These are phyloP conservation scores for Taphrina wiesneri DNA, from an alignment of 1,139 yeast species.

Conservation along the genomic window DNA sequence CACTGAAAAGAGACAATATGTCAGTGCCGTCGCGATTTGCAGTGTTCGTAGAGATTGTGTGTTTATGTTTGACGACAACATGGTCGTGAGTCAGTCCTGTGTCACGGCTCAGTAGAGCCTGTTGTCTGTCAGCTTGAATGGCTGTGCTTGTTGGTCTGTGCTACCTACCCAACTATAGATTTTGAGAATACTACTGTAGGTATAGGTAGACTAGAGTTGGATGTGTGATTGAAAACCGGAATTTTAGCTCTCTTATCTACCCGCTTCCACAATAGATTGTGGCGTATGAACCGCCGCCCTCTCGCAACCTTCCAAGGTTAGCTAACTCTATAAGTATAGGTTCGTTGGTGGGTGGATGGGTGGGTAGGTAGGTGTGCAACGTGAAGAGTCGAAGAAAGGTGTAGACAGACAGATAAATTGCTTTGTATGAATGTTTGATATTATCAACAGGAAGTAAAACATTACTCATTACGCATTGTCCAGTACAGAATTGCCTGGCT, in stretches of 20 bases:
- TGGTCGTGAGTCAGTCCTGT: background rate
- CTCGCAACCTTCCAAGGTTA: too few species aligned
- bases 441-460: background rate
- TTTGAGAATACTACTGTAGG: too few species aligned
- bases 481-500: background rate
- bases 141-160: too few species aligned
- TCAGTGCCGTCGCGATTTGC: slow-evolving; percentile 68
- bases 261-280: background rate
- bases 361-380: too few species aligned
- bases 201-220: too few species aligned
- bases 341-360: too few species aligned
- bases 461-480: background rate
- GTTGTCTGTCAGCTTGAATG: background rate
- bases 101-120: background rate
- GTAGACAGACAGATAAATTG: too few species aligned
- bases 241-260: background rate
- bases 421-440: too few species aligned
- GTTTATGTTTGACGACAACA: too few species aligned
- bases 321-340: too few species aligned
- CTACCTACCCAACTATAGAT: too few species aligned
- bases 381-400: too few species aligned
- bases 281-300: background rate
- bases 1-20: slow-evolving; percentile 87
- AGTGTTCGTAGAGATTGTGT: slow-evolving; percentile 41
- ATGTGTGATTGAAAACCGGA: background rate